Conservation (phyloP, 495 filamentous ascomycete species). For the Penicillium samsonianum region DNA sequence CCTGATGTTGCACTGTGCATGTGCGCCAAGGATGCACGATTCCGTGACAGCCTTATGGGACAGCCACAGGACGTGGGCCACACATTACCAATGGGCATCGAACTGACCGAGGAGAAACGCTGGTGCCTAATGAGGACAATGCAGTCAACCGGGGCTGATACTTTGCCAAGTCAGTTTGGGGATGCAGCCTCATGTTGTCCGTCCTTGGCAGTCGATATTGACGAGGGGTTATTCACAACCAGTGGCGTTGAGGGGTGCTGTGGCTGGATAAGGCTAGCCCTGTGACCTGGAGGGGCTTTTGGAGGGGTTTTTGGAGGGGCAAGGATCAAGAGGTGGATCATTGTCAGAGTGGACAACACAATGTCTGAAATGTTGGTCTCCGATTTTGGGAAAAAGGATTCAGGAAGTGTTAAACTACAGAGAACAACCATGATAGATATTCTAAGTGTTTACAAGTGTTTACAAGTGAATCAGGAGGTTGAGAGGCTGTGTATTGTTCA, state of each 20-base stretch:
- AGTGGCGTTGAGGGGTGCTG: background rate
- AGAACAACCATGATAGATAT: background rate
- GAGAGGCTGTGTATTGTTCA: background rate
- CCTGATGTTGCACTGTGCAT: conserved; percentile 21
- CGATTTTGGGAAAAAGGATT: background rate
- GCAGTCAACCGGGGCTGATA: background rate
- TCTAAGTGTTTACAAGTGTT: too few species aligned
- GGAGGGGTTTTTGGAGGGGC: background rate
- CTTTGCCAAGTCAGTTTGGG: conserved; percentile 3
- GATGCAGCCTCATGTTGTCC: conserved; percentile 11
- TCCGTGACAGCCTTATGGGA: conserved; percentile 7
- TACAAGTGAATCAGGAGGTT: background rate
- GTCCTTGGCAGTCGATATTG: conserved; percentile 9
- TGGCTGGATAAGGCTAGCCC: conserved; percentile 13
- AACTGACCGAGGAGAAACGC: conserved; percentile 9
- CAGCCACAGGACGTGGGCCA: conserved; percentile 3
- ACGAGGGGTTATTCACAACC: conserved; percentile 1
- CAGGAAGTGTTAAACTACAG: background rate
- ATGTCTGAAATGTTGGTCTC: background rate
- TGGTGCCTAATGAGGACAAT: conserved; percentile 24
- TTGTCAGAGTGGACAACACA: background rate
- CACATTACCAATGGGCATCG: background rate
- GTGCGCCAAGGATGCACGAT: conserved; percentile 22
- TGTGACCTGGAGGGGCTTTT: background rate
- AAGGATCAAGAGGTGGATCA: background rate